phyloP scores from a whole-genome alignment of 495 filamentous ascomycete genomes.

The Physcia stellaris region DNA sequence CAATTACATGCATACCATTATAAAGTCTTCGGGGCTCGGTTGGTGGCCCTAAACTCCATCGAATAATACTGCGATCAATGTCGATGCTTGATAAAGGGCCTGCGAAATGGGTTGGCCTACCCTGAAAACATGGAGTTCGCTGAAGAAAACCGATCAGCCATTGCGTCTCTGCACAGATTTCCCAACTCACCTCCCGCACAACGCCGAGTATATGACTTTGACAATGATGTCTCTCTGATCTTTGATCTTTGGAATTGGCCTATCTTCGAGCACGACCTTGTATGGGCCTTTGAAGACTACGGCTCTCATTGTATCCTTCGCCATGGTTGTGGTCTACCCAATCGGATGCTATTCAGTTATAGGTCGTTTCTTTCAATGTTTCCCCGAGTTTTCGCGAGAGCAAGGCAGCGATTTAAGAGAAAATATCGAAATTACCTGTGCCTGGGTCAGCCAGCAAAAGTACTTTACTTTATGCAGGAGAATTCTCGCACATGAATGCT shows the following conservation, averaged over 20 bases:
- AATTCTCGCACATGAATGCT: too few species aligned
- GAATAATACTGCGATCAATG: too few species aligned
- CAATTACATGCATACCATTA: slow-evolving; percentile 32
- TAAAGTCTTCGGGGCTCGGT: slow-evolving; percentile 32
- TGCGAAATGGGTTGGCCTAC: too few species aligned
- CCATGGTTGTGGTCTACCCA: slow-evolving; percentile 13
- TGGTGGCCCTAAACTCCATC: slow-evolving; percentile 12
- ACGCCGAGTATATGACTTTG: slow-evolving; percentile 71
- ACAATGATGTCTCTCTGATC: slow-evolving; percentile 68
- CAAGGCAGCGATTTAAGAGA: too few species aligned
- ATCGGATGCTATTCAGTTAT: neutral
- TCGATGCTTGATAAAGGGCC: too few species aligned
- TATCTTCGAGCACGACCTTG: slow-evolving; percentile 34
- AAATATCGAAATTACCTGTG: too few species aligned
- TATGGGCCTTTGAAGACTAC: slow-evolving; percentile 36
- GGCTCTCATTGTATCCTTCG: slow-evolving; percentile 28
- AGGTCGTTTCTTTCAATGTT: too few species aligned
- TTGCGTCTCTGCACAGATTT: too few species aligned
- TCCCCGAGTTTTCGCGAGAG: too few species aligned
- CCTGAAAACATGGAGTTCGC: slow-evolving; percentile 83
- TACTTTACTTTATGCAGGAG: too few species aligned
- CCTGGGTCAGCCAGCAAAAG: neutral
- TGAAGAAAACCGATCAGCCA: too few species aligned
- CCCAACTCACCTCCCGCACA: slow-evolving; percentile 71
- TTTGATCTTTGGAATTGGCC: slow-evolving; percentile 43